Base-by-base conservation (phyloP, 164 flowering plant genomes). In the Piper longum region DNA sequence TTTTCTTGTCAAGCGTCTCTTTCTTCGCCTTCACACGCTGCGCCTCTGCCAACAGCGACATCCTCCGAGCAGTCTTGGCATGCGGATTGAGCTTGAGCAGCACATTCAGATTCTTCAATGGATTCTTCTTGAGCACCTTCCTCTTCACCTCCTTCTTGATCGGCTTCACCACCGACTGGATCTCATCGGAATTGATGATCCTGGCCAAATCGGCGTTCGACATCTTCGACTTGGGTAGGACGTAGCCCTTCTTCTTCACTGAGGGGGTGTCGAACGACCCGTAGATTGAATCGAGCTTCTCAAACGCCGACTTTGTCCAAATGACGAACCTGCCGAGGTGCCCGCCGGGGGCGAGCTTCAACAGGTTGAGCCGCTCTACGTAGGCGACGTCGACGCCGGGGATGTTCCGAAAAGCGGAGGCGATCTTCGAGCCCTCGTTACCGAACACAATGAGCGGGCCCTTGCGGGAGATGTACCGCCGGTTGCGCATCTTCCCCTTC, bases 341-440 rank as follows among this genome's bases (percentile, higher is more conserved):
- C 40, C 97, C 97, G 60, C 97, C 97, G 17, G 90, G 95, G 4
- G 97, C 95, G 1, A 89, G 80, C 82, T 86, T 89, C 73, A 91
- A 57, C 17, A 89, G 69, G 56, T 86, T 89, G 16, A 89, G 78
- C n/a, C 98, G 73, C 64, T 87, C 91, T 0, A 91, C 96, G 56
- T 81, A 77, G 4, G 79, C 77, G 41, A 79, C 64, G 18, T 83
- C 97, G 4, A 87, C 85, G 2, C 91, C 96, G 2, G 96, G 90
- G 55, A 91, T 78, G 78, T 91, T 91, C 16, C 95, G 68, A 71
- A 89, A 89, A 0, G 96, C 91, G 75, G 85, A 85, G 8, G 73
- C 84, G 0, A 89, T 68, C 83, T 87, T 91, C 0, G 96, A 75
- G 0, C 96, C 96, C 64, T 89, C 89, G 4, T 82, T 79, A 0